Evolutionary conservation across 2,329 filamentous ascomycete genomes (phyloP), one percentile per base, ranked within the genome.

Genomic region (Botrytis paeoniae): DNA sequence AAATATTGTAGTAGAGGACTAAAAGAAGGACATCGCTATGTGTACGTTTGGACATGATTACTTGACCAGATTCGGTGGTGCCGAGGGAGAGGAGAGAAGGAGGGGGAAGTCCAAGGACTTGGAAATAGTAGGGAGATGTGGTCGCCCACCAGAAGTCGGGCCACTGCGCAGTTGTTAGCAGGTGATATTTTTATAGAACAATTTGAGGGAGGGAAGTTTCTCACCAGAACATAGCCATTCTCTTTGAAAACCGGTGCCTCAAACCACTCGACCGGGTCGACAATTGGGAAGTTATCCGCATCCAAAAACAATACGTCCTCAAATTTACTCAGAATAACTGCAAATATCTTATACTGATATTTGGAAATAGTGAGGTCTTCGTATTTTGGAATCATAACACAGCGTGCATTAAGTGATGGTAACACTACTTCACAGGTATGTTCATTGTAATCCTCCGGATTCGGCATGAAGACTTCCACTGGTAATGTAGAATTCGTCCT

Each of bases 1-100:
- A 85, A 69, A 83, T 81, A 74, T 86, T 86, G 79, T 86, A 86
- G 77, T 86, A 86, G 1, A 82, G 79, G n/a, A 83, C 81, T 10
- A 86, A 79, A 25, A 86, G 79, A 2, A 86, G 81, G 1, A 83
- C 82, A 51, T 80, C 80, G n/a, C 79, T 75, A 72, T 86, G 85
- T 2, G 79, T 81, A 43, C 78, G 78, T 75, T 86, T 86, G 35
- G 83, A 82, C 37, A 85, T 79, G 22, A 85, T 76, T 5, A 86
- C 73, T 75, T 85, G 82, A 2, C 85, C 85, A 0, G 83, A 82
- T 76, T 86, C 85, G 62, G 80, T 83, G 0, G 83, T 82, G 16
- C 80, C 73, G 71, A 83, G 77, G 25, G 82, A 79, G 29, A 71
- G 45, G 37, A 73, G 45, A 32, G 71, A 60, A 7, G 73, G 73